Percentiles rank a stretch among this genome's conserved stretches.
These are phyloP conservation scores for Amauroascus niger DNA, from an alignment of 2,329 filamentous ascomycete species.

Conservation along the genomic window DNA sequence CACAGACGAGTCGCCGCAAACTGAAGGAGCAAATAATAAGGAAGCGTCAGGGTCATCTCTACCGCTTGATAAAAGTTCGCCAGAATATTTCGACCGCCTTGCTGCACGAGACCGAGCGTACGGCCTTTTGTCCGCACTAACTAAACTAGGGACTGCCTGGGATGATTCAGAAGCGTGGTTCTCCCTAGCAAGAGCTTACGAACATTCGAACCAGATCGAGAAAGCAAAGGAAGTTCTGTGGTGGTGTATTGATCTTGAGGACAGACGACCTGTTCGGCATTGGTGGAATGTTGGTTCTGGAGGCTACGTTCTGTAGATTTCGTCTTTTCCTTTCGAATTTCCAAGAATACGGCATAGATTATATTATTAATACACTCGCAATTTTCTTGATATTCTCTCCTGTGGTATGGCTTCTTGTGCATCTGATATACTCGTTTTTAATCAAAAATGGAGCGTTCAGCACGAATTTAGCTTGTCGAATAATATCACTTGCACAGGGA, in stretches of 20 bases:
- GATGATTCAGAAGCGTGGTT: slow-evolving; percentile 92
- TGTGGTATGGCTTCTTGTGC: slow-evolving; percentile 9
- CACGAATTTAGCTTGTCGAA: not conserved
- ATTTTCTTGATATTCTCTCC: slow-evolving; percentile 25
- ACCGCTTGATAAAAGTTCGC: slow-evolving; percentile 36
- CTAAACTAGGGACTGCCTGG: slow-evolving; percentile 79
- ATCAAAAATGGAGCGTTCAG: not conserved
- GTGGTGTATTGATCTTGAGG: slow-evolving; percentile 96
- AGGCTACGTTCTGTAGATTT: slow-evolving; percentile 51
- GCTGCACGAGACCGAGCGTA: slow-evolving; percentile 84
- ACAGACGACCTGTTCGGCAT: slow-evolving; percentile 64
- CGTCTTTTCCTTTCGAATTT: not conserved
- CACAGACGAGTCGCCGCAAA: slow-evolving; percentile 12
- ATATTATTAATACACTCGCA: slow-evolving; percentile 10
- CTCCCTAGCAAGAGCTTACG: slow-evolving; percentile 73
- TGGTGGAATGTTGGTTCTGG: slow-evolving; percentile 64
- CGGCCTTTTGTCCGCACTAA: slow-evolving; percentile 68
- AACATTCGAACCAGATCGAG: slow-evolving; percentile 72
- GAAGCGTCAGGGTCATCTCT: not conserved
- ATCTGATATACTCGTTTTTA: not conserved
- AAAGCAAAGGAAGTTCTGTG: slow-evolving; percentile 89
- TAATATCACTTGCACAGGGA: not conserved
- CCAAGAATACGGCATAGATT: not conserved
- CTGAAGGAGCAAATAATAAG: not conserved
- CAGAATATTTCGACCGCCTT: slow-evolving; percentile 70